Base-by-base conservation (phyloP, 2,329 filamentous ascomycete genomes). In the Penicillium sp. region DNA sequence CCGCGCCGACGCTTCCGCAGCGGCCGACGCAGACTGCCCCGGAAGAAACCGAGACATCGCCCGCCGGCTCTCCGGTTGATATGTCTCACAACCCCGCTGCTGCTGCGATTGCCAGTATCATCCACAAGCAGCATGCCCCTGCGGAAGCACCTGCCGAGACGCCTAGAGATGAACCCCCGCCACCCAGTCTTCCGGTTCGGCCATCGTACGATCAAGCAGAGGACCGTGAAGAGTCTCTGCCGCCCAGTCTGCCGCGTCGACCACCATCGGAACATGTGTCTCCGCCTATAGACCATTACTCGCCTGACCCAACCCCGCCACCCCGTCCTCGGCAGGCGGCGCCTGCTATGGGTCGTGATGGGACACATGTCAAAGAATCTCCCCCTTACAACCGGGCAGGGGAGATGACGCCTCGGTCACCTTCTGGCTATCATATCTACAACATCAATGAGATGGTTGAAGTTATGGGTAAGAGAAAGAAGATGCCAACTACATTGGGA, bases 381-480 rank as follows among this genome's bases (percentile, higher is more conserved):
- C 83, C 83, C 29, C 82, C 83, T 8, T 80, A 81, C 64, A 84
- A 81, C 62, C 70, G 83, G 66, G 74, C 75, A 47, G 71, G 76
- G 26, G 76, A 81, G 55, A 76, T 80, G 48, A 77, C 82, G 3
- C 78, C 80, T 24, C 70, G 74, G 31, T 87, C 88, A 2, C 89
- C 90, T 5, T 89, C 90, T 18, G 90, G 90, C 2, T 97, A 92
- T 70, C 92, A 95, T 69, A 81, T 97, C 73, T 97, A 97, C 76
- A 97, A 96, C 67, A 92, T 97, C 67, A 96, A 92, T 71, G 93
- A 97, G 76, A 96, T 96, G 89, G 85, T 96, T 5, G 93, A 92
- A n/a, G 86, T 94, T 43, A 92, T 96, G 85, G 93, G 93, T 55
- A 96, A 96, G 79, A 89, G 90, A 68, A 96, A 96, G 80, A 97